Evolutionary conservation across 2,329 filamentous ascomycete genomes (phyloP).

Genomic region (Mariannaea elegans): DNA sequence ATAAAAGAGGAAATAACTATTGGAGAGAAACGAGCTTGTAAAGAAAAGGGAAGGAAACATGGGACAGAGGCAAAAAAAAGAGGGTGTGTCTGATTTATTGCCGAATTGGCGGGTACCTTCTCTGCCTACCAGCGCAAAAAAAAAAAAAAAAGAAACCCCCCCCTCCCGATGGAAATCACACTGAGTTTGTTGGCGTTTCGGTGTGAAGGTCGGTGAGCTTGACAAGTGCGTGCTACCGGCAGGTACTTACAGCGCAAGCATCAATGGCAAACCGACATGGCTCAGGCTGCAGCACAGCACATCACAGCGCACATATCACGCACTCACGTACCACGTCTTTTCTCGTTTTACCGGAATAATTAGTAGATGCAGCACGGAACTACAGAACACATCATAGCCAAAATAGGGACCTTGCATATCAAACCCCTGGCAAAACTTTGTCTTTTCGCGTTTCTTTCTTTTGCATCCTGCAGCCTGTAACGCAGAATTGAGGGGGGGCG

Average conservation of each 20-base stretch:
- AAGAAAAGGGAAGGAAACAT: conserved; percentile 5
- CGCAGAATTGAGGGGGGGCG: not conserved
- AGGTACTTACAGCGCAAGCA: conserved; percentile 14
- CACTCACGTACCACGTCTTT: no score
- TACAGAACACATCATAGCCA: not conserved
- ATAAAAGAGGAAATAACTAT: not conserved
- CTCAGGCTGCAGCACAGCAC: conserved; percentile 16
- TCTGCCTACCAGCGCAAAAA: not conserved
- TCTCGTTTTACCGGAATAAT: no score
- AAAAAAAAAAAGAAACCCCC: not conserved
- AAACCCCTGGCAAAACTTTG: not conserved
- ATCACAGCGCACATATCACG: not conserved
- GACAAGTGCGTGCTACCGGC: conserved; percentile 5
- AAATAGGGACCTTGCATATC: not conserved
- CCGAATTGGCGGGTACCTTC: conserved; percentile 10
- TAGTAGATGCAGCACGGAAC: not conserved
- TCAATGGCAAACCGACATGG: conserved; percentile 22
- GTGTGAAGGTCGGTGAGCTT: conserved; percentile 45
- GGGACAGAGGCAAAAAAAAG: not conserved
- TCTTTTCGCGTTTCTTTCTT: not conserved
- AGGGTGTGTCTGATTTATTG: not conserved
- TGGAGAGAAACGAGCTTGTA: no score
- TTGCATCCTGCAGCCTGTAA: not conserved
- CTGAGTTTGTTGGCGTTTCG: conserved; percentile 34
- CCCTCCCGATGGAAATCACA: not conserved